A percentile compares a stretch with the other conserved stretches of the same genome.
phyloP scores from a whole-genome alignment of 2,329 filamentous ascomycete genomes.

The Hymenoscyphus occultus region DNA sequence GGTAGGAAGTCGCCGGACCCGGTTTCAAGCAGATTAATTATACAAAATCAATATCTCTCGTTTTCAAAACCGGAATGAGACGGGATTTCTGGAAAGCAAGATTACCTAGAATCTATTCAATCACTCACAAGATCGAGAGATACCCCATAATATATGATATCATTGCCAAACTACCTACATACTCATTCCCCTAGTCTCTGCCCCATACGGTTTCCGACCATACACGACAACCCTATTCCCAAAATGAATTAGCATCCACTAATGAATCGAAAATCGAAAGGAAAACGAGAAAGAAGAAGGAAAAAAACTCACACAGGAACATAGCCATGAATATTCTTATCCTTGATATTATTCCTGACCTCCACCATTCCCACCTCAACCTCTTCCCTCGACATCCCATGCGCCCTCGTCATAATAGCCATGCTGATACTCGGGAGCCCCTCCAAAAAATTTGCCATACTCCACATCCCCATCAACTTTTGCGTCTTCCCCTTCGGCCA shows the following conservation, averaged over 20 bases:
- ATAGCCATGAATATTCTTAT: slow-evolving; percentile 40
- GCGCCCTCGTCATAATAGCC: slow-evolving; percentile 40
- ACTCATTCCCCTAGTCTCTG: not conserved
- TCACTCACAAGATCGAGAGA: too few species aligned
- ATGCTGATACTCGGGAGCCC: slow-evolving; percentile 29
- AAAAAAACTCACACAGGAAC: slow-evolving; percentile 27
- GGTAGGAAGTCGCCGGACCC: too few species aligned
- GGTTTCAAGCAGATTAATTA: too few species aligned
- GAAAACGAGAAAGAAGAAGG: too few species aligned
- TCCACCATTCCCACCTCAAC: slow-evolving; percentile 40
- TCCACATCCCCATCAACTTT: slow-evolving; percentile 47
- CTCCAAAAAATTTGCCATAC: slow-evolving; percentile 24
- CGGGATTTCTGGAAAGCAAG: too few species aligned
- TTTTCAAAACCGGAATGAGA: too few species aligned
- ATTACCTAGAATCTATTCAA: too few species aligned
- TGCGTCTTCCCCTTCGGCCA: slow-evolving; percentile 51
- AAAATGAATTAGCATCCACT: not conserved
- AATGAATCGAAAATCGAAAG: not conserved
- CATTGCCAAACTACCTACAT: not conserved
- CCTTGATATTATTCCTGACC: slow-evolving; percentile 39
- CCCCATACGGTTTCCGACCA: slow-evolving; percentile 11
- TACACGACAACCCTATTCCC: slow-evolving; percentile 14
- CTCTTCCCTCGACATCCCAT: slow-evolving; percentile 40
- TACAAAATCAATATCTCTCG: too few species aligned
- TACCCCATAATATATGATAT: too few species aligned